A percentile compares a stretch with the other conserved stretches of the same genome.
These are phyloP conservation scores for Mariannaea sp. DNA, from an alignment of 2,329 filamentous ascomycete species.

Conservation along the genomic window DNA sequence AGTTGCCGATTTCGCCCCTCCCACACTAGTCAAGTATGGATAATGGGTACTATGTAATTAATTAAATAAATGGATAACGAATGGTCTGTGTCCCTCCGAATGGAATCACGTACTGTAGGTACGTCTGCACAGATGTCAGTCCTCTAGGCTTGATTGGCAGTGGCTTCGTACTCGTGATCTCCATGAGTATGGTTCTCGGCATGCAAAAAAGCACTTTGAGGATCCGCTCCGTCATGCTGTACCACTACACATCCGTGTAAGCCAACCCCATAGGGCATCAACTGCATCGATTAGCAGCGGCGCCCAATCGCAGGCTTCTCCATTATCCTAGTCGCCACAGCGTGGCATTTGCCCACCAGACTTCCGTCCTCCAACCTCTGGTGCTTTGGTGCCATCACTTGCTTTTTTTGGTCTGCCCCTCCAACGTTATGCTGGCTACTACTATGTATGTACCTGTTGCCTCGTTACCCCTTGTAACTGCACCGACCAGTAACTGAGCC, in stretches of 20 bases:
- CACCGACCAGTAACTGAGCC: too few species aligned
- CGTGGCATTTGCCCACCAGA: constrained; percentile 23
- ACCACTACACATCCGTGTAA: constrained; percentile 3
- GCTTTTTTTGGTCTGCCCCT: constrained; percentile 19
- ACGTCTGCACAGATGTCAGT: too few species aligned
- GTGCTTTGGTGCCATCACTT: constrained; percentile 16
- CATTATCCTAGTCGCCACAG: constrained; percentile 19
- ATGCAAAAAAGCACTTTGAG: constrained; percentile 3
- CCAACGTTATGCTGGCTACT: constrained; percentile 27
- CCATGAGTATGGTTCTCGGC: constrained; percentile 15
- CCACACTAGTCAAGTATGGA: neutral
- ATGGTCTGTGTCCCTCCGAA: too few species aligned
- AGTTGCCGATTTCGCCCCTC: neutral
- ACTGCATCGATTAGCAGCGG: constrained; percentile 19
- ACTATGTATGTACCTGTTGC: too few species aligned
- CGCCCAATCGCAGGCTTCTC: constrained; percentile 23
- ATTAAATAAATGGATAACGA: neutral
- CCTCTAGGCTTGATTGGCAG: too few species aligned
- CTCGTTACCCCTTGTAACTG: constrained; percentile 21
- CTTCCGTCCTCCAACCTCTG: constrained; percentile 26
- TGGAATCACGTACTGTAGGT: too few species aligned
- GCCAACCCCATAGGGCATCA: constrained; percentile 24
- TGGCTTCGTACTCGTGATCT: constrained; percentile 16
- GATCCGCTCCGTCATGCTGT: constrained; percentile 5
- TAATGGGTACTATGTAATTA: neutral